Base-by-base conservation (phyloP, 331 rosid genomes). In the Prunus yedoensis region DNA sequence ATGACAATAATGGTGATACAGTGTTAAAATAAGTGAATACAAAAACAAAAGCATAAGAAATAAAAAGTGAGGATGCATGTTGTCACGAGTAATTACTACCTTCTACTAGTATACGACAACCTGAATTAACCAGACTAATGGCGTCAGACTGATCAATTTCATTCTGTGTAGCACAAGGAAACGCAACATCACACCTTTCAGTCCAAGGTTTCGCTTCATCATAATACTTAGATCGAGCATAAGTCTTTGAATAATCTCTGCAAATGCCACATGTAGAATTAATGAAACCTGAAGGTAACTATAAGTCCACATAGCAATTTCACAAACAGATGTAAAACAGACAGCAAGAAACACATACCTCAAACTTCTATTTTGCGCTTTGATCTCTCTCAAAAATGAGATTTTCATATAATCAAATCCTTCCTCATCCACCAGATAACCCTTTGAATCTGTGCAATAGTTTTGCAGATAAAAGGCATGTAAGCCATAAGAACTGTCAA, bases 241-340 rank as follows among this genome's bases (percentile, higher is more conserved):
- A 94, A 46, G 99, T 92, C 87, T 94, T 94, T 13, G 99, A 94
- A 78, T 92, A 94, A 87, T 94, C 99, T 84, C 99, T 94, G 78
- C 86, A 68, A 47, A 54, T 56, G 46, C 71, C 77, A 82, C 28
- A 58, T 50, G 59, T 62, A 75, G n/a, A 41, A 66, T 9, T 63
- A 74, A 49, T 57, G 65, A 50, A 50, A 67, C 43, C 81, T 50
- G 58, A 45, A 71, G 76, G 80, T 72, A 49, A 45, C 53, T 47
- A 51, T 10, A 38, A 38, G 43, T 38, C 8, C 43, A 60, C n/a
- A 38, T 2, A 43, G 67, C 74, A 43, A 75, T 54, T 70, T 53
- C 63, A 23, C 38, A 32, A 51, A 32, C 25, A 73, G 51, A 52
- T 14, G 9, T 49, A 21, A 43, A 72, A 76, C 23, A 43, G 32